Base-by-base conservation (phyloP, 192 early-diverging fungal genomes). In the Neocallimastix lanati region DNA sequence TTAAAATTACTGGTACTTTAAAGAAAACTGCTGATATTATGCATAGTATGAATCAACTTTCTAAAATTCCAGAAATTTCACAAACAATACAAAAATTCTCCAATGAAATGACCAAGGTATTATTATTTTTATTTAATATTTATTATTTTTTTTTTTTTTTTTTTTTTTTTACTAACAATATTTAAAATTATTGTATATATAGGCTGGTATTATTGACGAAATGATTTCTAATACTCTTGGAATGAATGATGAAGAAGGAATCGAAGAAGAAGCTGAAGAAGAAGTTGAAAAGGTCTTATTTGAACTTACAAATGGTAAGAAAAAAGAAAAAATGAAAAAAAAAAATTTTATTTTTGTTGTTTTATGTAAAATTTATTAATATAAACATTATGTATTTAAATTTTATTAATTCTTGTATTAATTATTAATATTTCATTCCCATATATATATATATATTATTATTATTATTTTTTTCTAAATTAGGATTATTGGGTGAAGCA, bases 171-270 rank as follows among this genome's bases (percentile, higher is more conserved):
- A n/a, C n/a, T n/a, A n/a, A n/a, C n/a, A n/a, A n/a, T n/a, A n/a
- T n/a, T n/a, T n/a, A n/a, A n/a, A n/a, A n/a, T n/a, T n/a, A n/a
- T n/a, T n/a, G n/a, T n/a, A n/a, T n/a, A n/a, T 18, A 18, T 84
- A 95, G 94, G 95, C 97, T 4, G 96, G 96, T 25, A 90, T 99
- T 80, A 96, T 99, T 78, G 92, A 94, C 82, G 97, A 99, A 84
- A 98, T 97, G 95, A 89, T 97, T 76, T 88, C 92, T 79, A 95
- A 97, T 82, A 90, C 93, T 78, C 88, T 99, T 81, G 96, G 95
- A 38, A 86, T 85, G 77, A 82, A 92, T 80, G 95, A 97, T 76
- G 96, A 97, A 40, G 94, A 93, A 2, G 95, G 93, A 28, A 80
- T 96, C 58, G 96, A 98, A 80, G 95, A 96, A 77, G 97, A 96